Conservation (phyloP, 164 flowering plant species). For the Cinnamomum micranthum region DNA sequence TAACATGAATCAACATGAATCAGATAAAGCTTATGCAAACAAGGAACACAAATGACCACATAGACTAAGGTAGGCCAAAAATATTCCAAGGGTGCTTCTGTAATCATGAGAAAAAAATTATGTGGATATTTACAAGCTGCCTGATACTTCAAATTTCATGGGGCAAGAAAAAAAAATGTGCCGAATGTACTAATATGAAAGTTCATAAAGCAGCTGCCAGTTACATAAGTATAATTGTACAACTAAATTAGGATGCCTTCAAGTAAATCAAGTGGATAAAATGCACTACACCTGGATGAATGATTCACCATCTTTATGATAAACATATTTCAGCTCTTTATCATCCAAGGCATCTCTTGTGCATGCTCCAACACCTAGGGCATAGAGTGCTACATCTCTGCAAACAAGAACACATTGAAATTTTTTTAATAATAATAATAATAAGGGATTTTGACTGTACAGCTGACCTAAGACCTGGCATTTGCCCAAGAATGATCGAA, state of each 20-base stretch:
- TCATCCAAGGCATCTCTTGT: constrained; percentile 62
- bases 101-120: neutral
- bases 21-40: neutral
- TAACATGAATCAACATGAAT: neutral
- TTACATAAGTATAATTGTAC: neutral
- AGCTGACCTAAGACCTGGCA: neutral
- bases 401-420: constrained; percentile 1
- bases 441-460: too few relatives aligned
- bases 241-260: neutral
- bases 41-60: neutral
- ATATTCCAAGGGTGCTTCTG: neutral
- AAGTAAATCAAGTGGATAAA: neutral
- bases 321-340: constrained; percentile 82
- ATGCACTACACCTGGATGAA: constrained; percentile 24
- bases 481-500: neutral
- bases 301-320: constrained; percentile 69
- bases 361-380: constrained; percentile 93
- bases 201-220: neutral
- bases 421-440: neutral
- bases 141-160: neutral
- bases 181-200: neutral
- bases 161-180: neutral
- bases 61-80: neutral
- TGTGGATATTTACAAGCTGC: neutral
- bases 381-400: constrained; percentile 87